A percentile compares a stretch with the other conserved stretches of the same genome.
These are phyloP conservation scores for Ramichloridium luteum DNA, from an alignment of 2,329 filamentous ascomycete genomes.

Conservation along the genomic window DNA sequence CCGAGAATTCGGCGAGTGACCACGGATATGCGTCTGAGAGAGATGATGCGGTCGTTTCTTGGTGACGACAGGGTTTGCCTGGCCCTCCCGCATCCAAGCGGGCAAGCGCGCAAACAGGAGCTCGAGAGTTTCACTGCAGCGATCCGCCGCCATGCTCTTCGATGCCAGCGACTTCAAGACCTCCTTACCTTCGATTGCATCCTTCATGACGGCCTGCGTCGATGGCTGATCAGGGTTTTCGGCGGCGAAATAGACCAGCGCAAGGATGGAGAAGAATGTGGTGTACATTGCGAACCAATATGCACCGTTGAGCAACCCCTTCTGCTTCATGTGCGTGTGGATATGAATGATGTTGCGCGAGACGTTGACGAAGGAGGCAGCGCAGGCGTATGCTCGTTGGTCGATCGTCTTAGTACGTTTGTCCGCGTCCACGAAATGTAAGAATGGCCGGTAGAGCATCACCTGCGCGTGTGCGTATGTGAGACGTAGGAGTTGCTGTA, in stretches of 20 bases:
- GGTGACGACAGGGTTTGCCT: constrained; percentile 29
- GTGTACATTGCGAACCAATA: constrained; percentile 84
- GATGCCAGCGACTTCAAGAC: constrained; percentile 68
- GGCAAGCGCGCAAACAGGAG: constrained; percentile 77
- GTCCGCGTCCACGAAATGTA: constrained; percentile 64
- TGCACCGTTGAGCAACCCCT: constrained; percentile 62
- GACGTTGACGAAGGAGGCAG: constrained; percentile 53
- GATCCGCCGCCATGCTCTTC: constrained; percentile 77
- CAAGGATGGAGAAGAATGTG: constrained; percentile 69
- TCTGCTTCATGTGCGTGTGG: constrained; percentile 62
- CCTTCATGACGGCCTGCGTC: constrained; percentile 67
- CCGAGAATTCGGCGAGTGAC: constrained; percentile 7
- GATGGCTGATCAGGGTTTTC: constrained; percentile 67
- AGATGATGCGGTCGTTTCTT: constrained; percentile 31
- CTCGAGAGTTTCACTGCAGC: constrained; percentile 65
- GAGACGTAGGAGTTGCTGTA: constrained; percentile 65
- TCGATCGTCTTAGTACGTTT: constrained; percentile 46
- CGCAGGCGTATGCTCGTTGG: constrained; percentile 66
- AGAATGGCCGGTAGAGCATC: constrained; percentile 68
- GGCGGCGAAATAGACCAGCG: constrained; percentile 65
- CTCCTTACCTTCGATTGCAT: constrained; percentile 73
- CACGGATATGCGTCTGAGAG: too few species aligned
- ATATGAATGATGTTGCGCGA: constrained; percentile 69
- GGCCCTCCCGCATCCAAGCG: constrained; percentile 37
- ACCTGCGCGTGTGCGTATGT: constrained; percentile 76